Conservation (phyloP, 2,329 filamentous ascomycete species). For the Diplodia sapinea region DNA sequence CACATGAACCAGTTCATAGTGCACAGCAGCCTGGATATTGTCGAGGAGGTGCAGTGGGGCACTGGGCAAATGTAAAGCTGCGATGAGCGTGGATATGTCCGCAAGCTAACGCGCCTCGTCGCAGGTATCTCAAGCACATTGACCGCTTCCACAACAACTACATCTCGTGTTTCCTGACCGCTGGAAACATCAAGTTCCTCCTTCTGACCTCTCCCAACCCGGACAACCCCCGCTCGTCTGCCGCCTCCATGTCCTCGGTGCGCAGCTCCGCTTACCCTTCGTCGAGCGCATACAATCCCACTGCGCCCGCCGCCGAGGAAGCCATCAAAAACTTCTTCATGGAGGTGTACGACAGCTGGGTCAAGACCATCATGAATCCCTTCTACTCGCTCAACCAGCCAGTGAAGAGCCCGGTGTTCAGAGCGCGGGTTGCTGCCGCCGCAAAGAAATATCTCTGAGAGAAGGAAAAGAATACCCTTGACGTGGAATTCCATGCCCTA, state of each 20-base stretch:
- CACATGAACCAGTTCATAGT: constrained; percentile 98
- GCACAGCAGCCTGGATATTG: constrained; percentile 90
- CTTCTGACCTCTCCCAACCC: constrained; percentile 79
- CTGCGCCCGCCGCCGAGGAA: constrained; percentile 89
- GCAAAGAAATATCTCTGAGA: constrained; percentile 87
- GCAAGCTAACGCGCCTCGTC: constrained; percentile 31
- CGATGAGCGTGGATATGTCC: not conserved
- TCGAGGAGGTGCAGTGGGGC: constrained; percentile 96
- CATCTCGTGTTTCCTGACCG: constrained; percentile 93
- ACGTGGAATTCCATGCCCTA: not conserved
- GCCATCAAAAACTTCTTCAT: constrained; percentile 92
- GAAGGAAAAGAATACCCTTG: not conserved
- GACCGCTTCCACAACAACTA: constrained; percentile 97
- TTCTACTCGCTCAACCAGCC: constrained; percentile 89
- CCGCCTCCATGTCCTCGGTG: constrained; percentile 40
- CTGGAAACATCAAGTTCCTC: constrained; percentile 90
- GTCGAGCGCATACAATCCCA: constrained; percentile 72
- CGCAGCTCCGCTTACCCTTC: constrained; percentile 69
- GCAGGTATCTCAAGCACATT: constrained; percentile 92
- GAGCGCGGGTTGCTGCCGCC: constrained; percentile 78
- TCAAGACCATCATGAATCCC: constrained; percentile 96
- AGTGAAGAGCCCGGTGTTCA: constrained; percentile 85
- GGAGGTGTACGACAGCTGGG: constrained; percentile 95
- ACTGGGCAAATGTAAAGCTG: constrained; percentile 75
- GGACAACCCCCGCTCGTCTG: constrained; percentile 31